These are phyloP conservation scores for Blattamonas nauphoetae DNA, from an alignment of 78 protist genomes.

Conservation along the genomic window DNA sequence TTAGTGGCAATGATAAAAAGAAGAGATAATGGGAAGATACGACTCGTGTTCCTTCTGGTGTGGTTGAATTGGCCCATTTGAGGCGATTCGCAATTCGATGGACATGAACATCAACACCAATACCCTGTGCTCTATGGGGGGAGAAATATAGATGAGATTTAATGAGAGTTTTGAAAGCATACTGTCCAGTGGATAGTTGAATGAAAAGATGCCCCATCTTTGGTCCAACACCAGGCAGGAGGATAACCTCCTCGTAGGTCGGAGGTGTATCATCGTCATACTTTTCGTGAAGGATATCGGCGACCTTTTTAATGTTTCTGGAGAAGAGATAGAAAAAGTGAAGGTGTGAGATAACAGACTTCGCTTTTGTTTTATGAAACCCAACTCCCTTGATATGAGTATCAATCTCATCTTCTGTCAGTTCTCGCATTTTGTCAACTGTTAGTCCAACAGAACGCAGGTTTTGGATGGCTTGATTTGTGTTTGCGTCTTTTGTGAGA, in stretches of 20 bases:
- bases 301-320: not conserved
- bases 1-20: not conserved
- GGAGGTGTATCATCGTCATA: slow-evolving; percentile 10
- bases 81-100: not conserved
- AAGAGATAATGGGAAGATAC: not conserved
- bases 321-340: not conserved
- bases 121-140: not conserved
- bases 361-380: slow-evolving; percentile 12
- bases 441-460: not conserved
- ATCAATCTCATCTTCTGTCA: not conserved
- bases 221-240: slow-evolving; percentile 17
- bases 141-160: not conserved
- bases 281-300: not conserved
- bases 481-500: slow-evolving; percentile 5
- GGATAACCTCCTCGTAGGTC: not conserved
- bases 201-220: slow-evolving; percentile 4
- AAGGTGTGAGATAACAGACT: not conserved
- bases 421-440: not conserved
- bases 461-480: slow-evolving; percentile 8
- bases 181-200: not conserved
- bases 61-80: not conserved
- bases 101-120: not conserved
- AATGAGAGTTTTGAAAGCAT: not conserved
- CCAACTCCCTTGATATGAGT: slow-evolving; percentile 2
- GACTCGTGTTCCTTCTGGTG: not conserved